Evolutionary conservation across 768 basidiomycete genomes (phyloP).

Genomic region (Mrakia frigida): DNA sequence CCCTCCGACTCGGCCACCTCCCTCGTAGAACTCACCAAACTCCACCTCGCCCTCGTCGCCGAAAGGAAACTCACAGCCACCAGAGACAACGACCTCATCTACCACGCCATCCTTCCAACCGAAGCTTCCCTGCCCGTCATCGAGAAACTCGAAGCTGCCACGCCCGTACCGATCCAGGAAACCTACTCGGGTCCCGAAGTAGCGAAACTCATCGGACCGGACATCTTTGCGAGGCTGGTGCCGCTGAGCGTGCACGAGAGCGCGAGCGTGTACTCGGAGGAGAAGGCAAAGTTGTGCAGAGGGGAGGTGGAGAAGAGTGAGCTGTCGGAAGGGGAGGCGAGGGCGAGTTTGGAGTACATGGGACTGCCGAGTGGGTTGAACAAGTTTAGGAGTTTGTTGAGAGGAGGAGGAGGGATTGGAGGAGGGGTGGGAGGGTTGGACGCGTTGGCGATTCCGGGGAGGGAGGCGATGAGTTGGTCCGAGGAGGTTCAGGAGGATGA

Average conservation of each 20-base stretch:
- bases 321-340: conserved; percentile 69
- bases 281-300: conserved; percentile 91
- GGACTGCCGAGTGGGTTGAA: conserved; percentile 64
- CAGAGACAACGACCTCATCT: conserved; percentile 94
- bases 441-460: conserved; percentile 16
- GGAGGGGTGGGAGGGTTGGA: conserved; percentile 48
- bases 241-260: conserved; percentile 93
- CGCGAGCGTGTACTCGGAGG: conserved; percentile 94
- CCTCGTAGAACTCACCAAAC: conserved; percentile 75
- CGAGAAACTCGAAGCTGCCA: conserved; percentile 62
- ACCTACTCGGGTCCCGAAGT: conserved; percentile 86
- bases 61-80: conserved; percentile 70
- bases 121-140: conserved; percentile 71
- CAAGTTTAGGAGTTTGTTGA: conserved; percentile 66
- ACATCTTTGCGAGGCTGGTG: conserved; percentile 78
- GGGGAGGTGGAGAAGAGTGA: conserved; percentile 84
- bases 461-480: conserved; percentile 30
- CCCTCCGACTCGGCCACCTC: conserved; percentile 78
- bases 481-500: conserved; percentile 52
- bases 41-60: conserved; percentile 67
- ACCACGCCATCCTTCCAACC: conserved; percentile 80
- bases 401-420: conserved; percentile 48
- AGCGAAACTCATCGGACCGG: conserved; percentile 87
- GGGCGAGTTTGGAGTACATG: conserved; percentile 72
- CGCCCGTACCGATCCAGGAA: conserved; percentile 88